Evolutionary conservation across 2,329 filamentous ascomycete genomes (phyloP).

Genomic region (Diplodia sapinea): DNA sequence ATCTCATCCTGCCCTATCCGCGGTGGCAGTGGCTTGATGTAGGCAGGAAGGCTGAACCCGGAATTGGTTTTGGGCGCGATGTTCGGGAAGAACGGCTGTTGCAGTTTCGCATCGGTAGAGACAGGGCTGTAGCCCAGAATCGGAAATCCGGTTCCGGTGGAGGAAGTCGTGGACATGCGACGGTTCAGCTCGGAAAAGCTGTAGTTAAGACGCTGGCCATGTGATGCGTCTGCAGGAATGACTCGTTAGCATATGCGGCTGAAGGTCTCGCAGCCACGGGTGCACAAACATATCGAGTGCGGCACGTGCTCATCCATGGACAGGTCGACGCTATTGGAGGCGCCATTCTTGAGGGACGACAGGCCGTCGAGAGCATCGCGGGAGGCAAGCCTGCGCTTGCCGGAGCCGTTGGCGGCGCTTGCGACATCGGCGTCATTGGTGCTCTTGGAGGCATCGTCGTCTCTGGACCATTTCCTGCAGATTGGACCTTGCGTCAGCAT

Average conservation of each 20-base stretch:
- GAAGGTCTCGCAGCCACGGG: neutral
- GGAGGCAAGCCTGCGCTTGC: slow-evolving; percentile 48
- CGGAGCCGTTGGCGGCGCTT: slow-evolving; percentile 35
- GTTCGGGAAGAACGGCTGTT: slow-evolving; percentile 51
- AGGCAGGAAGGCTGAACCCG: slow-evolving; percentile 62
- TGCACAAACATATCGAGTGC: slow-evolving; percentile 66
- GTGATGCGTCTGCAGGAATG: slow-evolving; percentile 54
- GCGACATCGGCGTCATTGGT: slow-evolving; percentile 33
- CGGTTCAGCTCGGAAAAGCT: slow-evolving; percentile 53
- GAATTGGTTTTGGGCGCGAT: slow-evolving; percentile 53
- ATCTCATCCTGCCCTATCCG: slow-evolving; percentile 83
- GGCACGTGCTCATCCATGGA: slow-evolving; percentile 65
- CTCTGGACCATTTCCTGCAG: slow-evolving; percentile 51
- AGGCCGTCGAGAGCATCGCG: slow-evolving; percentile 46
- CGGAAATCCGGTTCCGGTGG: slow-evolving; percentile 12
- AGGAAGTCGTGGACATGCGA: slow-evolving; percentile 46
- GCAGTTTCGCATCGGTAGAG: slow-evolving; percentile 37
- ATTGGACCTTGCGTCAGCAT: slow-evolving; percentile 23
- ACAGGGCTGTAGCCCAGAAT: slow-evolving; percentile 48
- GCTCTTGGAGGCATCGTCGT: slow-evolving; percentile 44
- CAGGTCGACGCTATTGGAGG: slow-evolving; percentile 43
- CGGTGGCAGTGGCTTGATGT: slow-evolving; percentile 78
- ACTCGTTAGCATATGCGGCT: slow-evolving; percentile 19
- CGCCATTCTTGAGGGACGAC: slow-evolving; percentile 36
- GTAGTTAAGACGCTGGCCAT: slow-evolving; percentile 50